phyloP scores from a whole-genome alignment of 2,329 filamentous ascomycete genomes.

The Leptographium flavum region DNA sequence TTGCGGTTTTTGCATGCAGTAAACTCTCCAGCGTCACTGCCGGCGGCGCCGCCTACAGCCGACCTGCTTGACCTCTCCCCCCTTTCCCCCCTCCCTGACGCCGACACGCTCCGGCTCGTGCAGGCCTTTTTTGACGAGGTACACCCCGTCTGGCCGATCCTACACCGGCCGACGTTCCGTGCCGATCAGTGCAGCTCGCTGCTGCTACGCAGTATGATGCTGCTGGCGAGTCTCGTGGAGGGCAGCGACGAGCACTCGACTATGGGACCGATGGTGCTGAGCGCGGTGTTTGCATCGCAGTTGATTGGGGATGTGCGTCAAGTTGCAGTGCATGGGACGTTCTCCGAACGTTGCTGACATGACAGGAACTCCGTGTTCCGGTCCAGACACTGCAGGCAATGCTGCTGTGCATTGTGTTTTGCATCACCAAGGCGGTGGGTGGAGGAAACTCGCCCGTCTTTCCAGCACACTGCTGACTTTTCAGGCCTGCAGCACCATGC shows the following conservation, averaged over 20 bases:
- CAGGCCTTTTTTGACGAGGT: conserved; percentile 1
- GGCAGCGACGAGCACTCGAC: neutral
- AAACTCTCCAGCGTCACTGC: neutral
- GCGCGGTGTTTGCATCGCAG: neutral
- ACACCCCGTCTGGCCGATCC: conserved; percentile 1
- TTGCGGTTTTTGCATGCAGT: neutral
- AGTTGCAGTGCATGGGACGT: neutral
- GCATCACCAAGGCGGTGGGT: conserved; percentile 1
- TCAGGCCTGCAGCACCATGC: neutral
- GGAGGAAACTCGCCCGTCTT: too few relatives aligned
- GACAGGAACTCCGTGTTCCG: neutral
- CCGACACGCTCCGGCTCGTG: neutral
- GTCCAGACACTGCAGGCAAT: conserved; percentile 4
- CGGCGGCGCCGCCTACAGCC: neutral
- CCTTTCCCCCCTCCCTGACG: neutral
- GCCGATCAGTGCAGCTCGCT: neutral
- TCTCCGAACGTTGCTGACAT: neutral
- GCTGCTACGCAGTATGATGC: conserved; percentile 1
- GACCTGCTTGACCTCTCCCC: neutral
- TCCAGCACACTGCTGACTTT: neutral
- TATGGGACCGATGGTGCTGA: neutral
- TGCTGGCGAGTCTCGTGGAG: conserved; percentile 1
- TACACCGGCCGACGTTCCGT: conserved; percentile 4
- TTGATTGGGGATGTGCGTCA: neutral
- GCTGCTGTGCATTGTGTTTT: conserved; percentile 3